phyloP scores from a whole-genome alignment of 2,329 filamentous ascomycete species.

The Epichloe sylvatica region DNA sequence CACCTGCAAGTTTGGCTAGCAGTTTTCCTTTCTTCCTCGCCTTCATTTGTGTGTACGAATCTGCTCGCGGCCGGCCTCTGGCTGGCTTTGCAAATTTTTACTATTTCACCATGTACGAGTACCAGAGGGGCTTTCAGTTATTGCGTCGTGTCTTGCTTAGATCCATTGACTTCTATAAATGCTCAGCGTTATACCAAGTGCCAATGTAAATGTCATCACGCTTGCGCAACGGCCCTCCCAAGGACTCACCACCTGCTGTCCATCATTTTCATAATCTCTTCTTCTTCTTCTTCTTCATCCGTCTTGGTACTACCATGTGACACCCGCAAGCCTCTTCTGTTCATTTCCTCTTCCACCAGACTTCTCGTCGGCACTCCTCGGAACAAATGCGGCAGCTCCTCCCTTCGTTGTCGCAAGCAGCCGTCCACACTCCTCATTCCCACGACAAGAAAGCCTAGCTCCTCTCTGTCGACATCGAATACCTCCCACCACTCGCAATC shows the following conservation, averaged over 20 bases:
- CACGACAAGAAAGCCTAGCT: conserved; percentile 83
- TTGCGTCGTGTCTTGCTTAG: too few species aligned
- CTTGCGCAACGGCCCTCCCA: too few species aligned
- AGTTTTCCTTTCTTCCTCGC: neutral
- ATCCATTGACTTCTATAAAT: too few species aligned
- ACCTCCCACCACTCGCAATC: conserved; percentile 93
- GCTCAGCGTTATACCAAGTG: too few species aligned
- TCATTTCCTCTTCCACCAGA: conserved; percentile 46
- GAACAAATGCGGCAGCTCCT: conserved; percentile 35
- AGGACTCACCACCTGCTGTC: conserved; percentile 14
- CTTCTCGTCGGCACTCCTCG: conserved; percentile 43
- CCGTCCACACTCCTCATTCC: conserved; percentile 66
- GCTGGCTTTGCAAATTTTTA: too few species aligned
- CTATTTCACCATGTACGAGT: too few species aligned
- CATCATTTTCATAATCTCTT: conserved; percentile 28
- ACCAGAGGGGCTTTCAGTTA: too few species aligned
- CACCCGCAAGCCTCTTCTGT: conserved; percentile 30
- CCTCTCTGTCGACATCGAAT: conserved; percentile 89
- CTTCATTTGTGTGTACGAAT: neutral
- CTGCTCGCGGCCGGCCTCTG: too few species aligned
- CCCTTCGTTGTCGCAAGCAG: conserved; percentile 47
- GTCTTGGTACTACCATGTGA: conserved; percentile 16
- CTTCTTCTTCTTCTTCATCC: conserved; percentile 29
- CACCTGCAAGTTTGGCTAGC: neutral
- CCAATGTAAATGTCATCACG: too few species aligned